Conservation (phyloP, 192 early-diverging fungal species). For the Backusella westeae region DNA sequence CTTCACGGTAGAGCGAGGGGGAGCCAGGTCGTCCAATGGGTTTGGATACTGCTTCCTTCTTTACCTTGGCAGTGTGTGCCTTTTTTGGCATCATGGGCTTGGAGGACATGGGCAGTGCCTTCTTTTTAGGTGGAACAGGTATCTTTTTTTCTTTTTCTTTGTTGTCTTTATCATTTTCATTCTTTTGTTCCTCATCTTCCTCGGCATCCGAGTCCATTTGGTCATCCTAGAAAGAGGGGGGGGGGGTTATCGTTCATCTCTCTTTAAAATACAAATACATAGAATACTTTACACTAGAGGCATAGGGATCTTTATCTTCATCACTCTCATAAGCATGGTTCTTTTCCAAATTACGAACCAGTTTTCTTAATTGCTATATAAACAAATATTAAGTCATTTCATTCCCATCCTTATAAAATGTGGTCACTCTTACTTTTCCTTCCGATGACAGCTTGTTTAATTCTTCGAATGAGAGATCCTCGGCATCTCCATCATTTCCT, state of each 20-base stretch:
- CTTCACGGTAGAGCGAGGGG: conserved; percentile 22
- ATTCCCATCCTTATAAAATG: background rate
- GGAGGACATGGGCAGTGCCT: conserved; percentile 10
- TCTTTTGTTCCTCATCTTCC: conserved; percentile 20
- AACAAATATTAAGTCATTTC: conserved; percentile 8
- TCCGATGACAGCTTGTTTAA: conserved; percentile 26
- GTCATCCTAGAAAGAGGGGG: background rate
- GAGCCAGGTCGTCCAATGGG: conserved; percentile 36
- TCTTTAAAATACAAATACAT: too few relatives aligned
- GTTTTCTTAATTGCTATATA: conserved; percentile 57
- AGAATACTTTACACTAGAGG: conserved; percentile 40
- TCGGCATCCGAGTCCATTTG: conserved; percentile 14
- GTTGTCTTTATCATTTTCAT: conserved; percentile 14
- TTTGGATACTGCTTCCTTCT: conserved; percentile 30
- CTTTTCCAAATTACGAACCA: conserved; percentile 60
- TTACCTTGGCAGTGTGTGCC: conserved; percentile 17
- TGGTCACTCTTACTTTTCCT: conserved; percentile 24
- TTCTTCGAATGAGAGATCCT: conserved; percentile 37
- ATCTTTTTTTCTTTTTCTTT: conserved; percentile 24
- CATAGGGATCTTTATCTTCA: conserved; percentile 56
- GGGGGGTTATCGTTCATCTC: too few relatives aligned
- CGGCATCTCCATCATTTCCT: conserved; percentile 36
- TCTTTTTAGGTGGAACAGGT: conserved; percentile 13
- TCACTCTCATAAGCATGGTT: conserved; percentile 65
- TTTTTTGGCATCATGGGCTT: conserved; percentile 29